Base-by-base conservation (phyloP, 768 basidiomycete genomes). In the Amanita pallidorosea region DNA sequence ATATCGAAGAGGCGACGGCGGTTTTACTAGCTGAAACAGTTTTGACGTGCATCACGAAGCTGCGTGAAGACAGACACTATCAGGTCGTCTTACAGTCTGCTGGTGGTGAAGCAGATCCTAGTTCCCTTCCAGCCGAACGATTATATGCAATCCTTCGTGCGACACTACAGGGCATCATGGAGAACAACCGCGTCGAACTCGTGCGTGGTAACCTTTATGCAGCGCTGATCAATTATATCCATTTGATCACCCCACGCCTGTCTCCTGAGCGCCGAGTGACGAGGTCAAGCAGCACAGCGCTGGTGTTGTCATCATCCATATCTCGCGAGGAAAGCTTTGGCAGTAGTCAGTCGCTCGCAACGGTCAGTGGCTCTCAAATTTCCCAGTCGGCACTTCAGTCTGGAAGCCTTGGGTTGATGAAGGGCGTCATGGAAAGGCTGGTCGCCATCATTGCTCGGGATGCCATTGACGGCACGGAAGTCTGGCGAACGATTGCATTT, bases 121-220 rank as follows among this genome's bases (percentile, higher is more conserved):
- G 84, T 22, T 76, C 81, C 8, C 66, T 93, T 15, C 92, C 92
- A 2, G 79, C 82, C 0, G 93, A 96, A 58, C 75, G 90, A 33
- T 68, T 97, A 11, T 80, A 80, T 54, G 68, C 77, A 2, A 79
- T 95, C 40, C 72, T 97, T 9, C 80, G 83, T 40, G 79, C 73
- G 55, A 71, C 91, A 25, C 63, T 96, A 48, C 81, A 89, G 47
- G 85, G 83, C 44, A 76, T 93, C 50, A 60, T 85, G 52, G 81
- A 86, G 54, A 83, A 77, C 53, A 88, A 85, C 53, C 83, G 81
- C 11, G 77, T 85, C 23, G 91, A 95, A 61, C 72, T 89, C 46
- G 85, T 93, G 15, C 84, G 94, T 22, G 95, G 95, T 6, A 97
- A 98, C 61, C 72, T 97, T n/a, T 98, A 95, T 63, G 90, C 91